These are phyloP conservation scores for Raphanus raphanistrum DNA, from an alignment of 345 rosid species.

Conservation along the genomic window DNA sequence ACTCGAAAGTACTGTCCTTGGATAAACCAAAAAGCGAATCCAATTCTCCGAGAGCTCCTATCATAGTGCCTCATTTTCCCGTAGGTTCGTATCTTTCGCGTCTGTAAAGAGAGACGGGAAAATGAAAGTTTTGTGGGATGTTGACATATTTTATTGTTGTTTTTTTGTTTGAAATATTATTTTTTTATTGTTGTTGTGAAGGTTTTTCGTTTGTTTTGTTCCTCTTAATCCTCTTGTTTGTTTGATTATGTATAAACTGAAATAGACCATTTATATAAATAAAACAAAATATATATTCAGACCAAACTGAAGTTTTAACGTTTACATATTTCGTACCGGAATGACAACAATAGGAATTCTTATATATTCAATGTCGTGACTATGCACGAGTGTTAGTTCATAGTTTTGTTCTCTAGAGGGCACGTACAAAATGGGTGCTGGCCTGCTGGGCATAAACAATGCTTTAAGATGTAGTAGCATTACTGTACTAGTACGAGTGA, in stretches of 20 bases:
- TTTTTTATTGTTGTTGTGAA: neutral
- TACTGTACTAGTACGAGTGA: neutral
- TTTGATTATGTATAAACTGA: neutral
- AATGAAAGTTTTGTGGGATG: neutral
- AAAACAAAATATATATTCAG: too few species aligned
- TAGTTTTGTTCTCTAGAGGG: too few species aligned
- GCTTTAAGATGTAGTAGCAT: too few species aligned
- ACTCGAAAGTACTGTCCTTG: constrained; percentile 9
- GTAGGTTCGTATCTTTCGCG: constrained; percentile 33
- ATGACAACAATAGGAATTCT: too few species aligned
- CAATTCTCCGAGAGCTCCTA: constrained; percentile 22
- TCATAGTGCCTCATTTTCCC: constrained; percentile 27
- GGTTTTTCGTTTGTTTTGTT: neutral
- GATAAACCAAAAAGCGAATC: constrained; percentile 28
- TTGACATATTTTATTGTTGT: neutral
- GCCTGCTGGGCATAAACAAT: too few species aligned
- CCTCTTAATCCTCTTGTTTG: neutral
- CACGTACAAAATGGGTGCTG: too few species aligned
- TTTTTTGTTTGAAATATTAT: too few species aligned
- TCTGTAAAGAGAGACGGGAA: constrained; percentile 16
- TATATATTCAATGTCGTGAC: too few species aligned
- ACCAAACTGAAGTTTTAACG: too few species aligned
- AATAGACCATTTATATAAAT: neutral
- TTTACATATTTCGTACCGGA: too few species aligned
- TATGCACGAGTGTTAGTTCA: too few species aligned